phyloP scores from a whole-genome alignment of 305 asterid genomes.

The Solanum chacoense region DNA sequence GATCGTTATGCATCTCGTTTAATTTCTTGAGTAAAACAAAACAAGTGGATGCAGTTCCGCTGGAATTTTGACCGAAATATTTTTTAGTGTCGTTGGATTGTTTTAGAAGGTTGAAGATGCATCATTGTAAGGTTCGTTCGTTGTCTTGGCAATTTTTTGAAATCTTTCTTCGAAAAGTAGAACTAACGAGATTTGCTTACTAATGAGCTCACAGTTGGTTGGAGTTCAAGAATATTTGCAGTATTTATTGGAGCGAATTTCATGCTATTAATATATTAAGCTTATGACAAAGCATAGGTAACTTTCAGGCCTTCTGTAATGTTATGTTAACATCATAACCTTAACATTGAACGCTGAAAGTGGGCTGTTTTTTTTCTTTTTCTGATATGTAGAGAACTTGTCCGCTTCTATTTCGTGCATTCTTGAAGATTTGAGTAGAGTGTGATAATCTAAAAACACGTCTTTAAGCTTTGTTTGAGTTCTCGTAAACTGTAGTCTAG shows the following conservation, averaged over 20 bases:
- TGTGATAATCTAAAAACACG: not conserved
- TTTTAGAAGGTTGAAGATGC: not conserved
- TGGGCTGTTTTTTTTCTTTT: too few relatives aligned
- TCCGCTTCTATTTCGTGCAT: not conserved
- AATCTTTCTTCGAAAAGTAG: not conserved
- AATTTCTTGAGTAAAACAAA: not conserved
- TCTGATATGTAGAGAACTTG: not conserved
- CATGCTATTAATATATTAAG: not conserved
- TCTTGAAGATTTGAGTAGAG: not conserved
- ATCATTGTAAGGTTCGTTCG: not conserved
- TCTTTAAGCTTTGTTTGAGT: not conserved
- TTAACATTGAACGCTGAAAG: not conserved
- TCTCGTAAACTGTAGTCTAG: not conserved
- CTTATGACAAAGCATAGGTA: not conserved
- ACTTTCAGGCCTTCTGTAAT: not conserved
- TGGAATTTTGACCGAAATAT: not conserved
- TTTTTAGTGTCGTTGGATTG: not conserved
- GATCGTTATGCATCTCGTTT: not conserved
- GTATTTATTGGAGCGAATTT: too few relatives aligned
- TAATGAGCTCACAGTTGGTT: not conserved
- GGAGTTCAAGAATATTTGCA: not conserved
- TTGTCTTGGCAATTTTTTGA: not conserved
- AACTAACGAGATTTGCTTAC: not conserved
- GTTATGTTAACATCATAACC: not conserved
- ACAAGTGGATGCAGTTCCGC: not conserved